Evolutionary conservation across 192 early-diverging fungal genomes (phyloP).

Genomic region (Spizellomyces sp.): DNA sequence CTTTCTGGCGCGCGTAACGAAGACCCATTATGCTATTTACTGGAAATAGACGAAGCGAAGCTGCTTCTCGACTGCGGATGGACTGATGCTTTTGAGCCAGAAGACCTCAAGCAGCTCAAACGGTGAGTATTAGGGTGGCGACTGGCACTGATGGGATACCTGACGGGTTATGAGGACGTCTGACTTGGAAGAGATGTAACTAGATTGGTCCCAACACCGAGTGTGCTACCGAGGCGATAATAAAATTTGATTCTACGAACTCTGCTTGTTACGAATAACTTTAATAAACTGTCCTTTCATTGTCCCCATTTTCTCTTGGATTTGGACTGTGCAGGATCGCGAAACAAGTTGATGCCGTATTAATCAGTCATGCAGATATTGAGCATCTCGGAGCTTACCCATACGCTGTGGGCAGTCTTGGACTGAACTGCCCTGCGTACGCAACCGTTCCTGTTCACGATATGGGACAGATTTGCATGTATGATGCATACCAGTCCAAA

Average conservation of each 20-base stretch:
- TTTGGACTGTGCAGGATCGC: slow-evolving; percentile 64
- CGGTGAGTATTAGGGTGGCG: slow-evolving; percentile 44
- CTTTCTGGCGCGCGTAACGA: slow-evolving; percentile 85
- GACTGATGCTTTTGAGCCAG: slow-evolving; percentile 74
- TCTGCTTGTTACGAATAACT: no score
- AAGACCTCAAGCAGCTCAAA: slow-evolving; percentile 66
- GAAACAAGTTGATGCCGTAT: slow-evolving; percentile 83
- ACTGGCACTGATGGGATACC: no score
- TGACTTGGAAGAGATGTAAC: no score
- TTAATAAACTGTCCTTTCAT: background rate
- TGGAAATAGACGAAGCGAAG: slow-evolving; percentile 90
- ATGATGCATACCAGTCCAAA: slow-evolving; percentile 78
- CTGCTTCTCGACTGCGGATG: slow-evolving; percentile 95
- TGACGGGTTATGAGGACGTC: no score
- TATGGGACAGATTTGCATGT: slow-evolving; percentile 84
- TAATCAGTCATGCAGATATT: slow-evolving; percentile 87
- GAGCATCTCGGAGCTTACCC: slow-evolving; percentile 86
- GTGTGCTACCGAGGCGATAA: no score
- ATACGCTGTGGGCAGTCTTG: slow-evolving; percentile 75
- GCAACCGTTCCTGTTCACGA: slow-evolving; percentile 90
- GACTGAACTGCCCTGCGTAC: slow-evolving; percentile 84
- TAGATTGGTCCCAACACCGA: no score
- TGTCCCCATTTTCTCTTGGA: slow-evolving; percentile 14
- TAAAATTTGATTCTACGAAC: no score
- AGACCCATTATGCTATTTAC: slow-evolving; percentile 85